Evolutionary conservation across 2,329 filamentous ascomycete genomes (phyloP), one percentile per base, ranked within the genome.

Genomic region (Cyanodermella asteris): DNA sequence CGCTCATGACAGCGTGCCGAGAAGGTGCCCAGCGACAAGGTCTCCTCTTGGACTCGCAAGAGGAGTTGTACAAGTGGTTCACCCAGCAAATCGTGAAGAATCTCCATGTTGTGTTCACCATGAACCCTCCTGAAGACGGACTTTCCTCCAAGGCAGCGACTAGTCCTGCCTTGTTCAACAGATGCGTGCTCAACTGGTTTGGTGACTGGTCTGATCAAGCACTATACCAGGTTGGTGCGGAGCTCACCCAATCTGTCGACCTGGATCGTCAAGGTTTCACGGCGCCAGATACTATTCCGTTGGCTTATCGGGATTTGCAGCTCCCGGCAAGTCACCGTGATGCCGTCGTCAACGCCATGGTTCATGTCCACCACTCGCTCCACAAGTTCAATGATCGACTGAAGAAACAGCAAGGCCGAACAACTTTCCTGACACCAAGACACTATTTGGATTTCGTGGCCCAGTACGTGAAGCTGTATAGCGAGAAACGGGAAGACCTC

Each of bases 11-110:
- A 14, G 81, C 82, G 28, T 97, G 90, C 58, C 94, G 93, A 49
- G 87, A 99, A 54, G 90, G 87, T 31, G 84, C 87, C 12, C 87
- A 97, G 47, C 73, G 82, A 33, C 87, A 97, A 55, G 87, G 87
- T 23, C 61, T 94, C 30, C 69, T 94, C 30, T 65, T 97, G 1
- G 87, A 99, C 51, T 94, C 87, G 1, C 82, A 91, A 38, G 90
- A 99, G 53, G 87, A 99, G 49, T 60, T 97, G n/a, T 97, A 97
- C 62, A 94, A 94, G 55, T 99, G 87, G 87, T 99, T 99, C 55
- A 97, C 90, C 0, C 78, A 91, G 40, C 87, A 99, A 48, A 94
- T 99, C 40, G 77, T 97, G 46, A 91, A 91, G 58, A 99, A 99
- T 43, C 56, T 99, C 20, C 87, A 99, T 42, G 87, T 99, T 23